A percentile compares a stretch with the other conserved stretches of the same genome.
Conservation (phyloP, 2,329 filamentous ascomycete species). For the Cytospora piceicola region DNA sequence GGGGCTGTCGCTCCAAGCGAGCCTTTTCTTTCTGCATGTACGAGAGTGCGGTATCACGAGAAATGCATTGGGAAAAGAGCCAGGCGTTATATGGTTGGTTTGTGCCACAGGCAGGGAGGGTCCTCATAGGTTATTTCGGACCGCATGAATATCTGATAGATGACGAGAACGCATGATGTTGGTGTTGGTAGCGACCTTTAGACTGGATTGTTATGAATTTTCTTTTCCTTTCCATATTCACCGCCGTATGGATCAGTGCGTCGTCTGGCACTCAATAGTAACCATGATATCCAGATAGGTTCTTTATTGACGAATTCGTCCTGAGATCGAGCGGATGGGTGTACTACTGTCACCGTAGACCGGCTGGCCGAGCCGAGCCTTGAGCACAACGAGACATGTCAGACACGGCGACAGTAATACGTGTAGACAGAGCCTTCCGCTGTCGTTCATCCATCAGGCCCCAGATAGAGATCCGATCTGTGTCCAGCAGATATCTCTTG, state of each 20-base stretch:
- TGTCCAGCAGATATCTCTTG: not conserved
- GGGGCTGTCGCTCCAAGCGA: not conserved
- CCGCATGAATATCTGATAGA: not conserved
- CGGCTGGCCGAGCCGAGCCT: conserved; percentile 22
- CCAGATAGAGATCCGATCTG: not conserved
- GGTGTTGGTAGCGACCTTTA: conserved; percentile 14
- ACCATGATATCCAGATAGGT: not conserved
- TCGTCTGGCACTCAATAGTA: not conserved
- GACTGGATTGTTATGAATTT: conserved; percentile 1
- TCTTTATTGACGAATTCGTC: not conserved
- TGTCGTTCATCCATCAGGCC: not conserved
- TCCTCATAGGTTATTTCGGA: not conserved
- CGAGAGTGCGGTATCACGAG: conserved; percentile 15
- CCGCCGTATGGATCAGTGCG: not conserved
- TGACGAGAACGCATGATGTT: conserved; percentile 7
- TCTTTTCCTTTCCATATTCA: not conserved
- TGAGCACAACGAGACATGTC: conserved; percentile 21
- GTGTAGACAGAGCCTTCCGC: not conserved
- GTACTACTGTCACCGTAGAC: not conserved
- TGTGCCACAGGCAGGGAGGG: conserved; percentile 8
- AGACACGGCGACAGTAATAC: conserved; percentile 15
- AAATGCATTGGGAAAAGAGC: conserved; percentile 16
- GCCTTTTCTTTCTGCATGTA: not conserved
- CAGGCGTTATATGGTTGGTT: conserved; percentile 16
- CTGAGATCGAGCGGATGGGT: not conserved